Conservation (phyloP, 345 rosid species). For the Eucalyptus cloeziana region DNA sequence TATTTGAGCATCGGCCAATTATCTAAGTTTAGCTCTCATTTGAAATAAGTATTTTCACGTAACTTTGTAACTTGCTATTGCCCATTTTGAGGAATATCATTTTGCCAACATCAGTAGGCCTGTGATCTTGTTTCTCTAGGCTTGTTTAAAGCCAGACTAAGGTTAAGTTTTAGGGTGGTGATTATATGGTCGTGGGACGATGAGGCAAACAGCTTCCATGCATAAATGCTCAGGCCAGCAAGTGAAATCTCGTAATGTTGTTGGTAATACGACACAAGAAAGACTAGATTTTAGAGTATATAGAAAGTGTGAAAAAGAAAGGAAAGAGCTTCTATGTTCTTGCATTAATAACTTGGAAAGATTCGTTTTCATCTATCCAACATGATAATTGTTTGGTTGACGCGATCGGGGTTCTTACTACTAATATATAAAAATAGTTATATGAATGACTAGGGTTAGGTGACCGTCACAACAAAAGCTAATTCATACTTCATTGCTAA, state of each 20-base stretch:
- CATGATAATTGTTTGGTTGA: not conserved
- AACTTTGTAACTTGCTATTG: not conserved
- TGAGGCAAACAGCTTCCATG: not conserved
- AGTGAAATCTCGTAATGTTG: not conserved
- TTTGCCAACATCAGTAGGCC: not conserved
- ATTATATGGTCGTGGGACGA: not conserved
- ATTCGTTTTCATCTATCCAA: not conserved
- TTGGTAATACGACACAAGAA: not conserved
- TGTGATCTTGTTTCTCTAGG: not conserved
- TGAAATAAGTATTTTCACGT: not conserved
- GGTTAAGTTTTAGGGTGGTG: not conserved
- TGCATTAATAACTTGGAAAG: not conserved
- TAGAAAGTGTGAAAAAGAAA: not conserved
- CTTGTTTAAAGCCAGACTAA: not conserved
- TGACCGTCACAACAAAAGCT: not conserved
- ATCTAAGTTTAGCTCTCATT: not conserved
- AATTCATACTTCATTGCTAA: not conserved
- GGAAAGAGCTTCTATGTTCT: not conserved
- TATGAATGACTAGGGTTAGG: not conserved
- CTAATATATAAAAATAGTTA: not conserved
- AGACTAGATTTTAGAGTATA: not conserved
- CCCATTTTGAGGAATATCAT: not conserved
- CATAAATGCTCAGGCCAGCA: not conserved
- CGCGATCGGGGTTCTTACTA: not conserved
- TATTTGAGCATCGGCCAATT: not conserved